A percentile compares a stretch with the other conserved stretches of the same genome.
Conservation (phyloP, 139 green algal genomes). For the Tetraselmis striata region DNA sequence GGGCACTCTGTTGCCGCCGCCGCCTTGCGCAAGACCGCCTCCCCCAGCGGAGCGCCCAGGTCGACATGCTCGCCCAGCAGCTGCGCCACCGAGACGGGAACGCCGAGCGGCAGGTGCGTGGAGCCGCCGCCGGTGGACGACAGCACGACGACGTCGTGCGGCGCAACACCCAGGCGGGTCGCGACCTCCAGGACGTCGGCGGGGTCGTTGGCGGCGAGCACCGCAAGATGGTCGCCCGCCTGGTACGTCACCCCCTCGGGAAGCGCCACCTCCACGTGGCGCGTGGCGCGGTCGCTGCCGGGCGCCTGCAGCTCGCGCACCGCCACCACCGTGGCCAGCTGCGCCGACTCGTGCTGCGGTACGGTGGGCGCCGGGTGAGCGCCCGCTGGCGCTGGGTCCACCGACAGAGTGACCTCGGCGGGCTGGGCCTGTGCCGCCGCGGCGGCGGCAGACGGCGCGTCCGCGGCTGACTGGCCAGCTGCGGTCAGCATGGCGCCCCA, state of each 20-base stretch:
- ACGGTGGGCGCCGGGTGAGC: too few species aligned
- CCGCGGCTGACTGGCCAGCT: neutral
- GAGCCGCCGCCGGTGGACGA: neutral
- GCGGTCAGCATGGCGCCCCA: neutral
- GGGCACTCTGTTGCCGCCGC: neutral
- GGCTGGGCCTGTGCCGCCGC: too few species aligned
- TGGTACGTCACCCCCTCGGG: conserved; percentile 11
- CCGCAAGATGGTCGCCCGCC: conserved; percentile 19
- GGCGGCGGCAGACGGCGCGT: neutral
- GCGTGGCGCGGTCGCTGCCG: conserved; percentile 10
- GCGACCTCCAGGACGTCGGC: conserved; percentile 7
- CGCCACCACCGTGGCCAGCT: neutral
- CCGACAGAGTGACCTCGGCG: neutral
- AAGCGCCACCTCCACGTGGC: conserved; percentile 14
- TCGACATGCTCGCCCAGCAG: conserved; percentile 16
- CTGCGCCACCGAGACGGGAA: neutral
- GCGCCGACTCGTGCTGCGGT: neutral
- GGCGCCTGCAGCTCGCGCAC: conserved; percentile 3
- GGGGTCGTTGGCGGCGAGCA: conserved; percentile 12
- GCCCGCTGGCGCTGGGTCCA: neutral
- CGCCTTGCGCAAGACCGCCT: neutral
- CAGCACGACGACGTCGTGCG: neutral
- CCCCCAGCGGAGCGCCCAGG: conserved; percentile 6
- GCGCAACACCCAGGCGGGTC: conserved; percentile 5
- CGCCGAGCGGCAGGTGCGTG: neutral